phyloP scores from a whole-genome alignment of 202 grass and related monocot species.

The Dendrocalamus latiflorus region DNA sequence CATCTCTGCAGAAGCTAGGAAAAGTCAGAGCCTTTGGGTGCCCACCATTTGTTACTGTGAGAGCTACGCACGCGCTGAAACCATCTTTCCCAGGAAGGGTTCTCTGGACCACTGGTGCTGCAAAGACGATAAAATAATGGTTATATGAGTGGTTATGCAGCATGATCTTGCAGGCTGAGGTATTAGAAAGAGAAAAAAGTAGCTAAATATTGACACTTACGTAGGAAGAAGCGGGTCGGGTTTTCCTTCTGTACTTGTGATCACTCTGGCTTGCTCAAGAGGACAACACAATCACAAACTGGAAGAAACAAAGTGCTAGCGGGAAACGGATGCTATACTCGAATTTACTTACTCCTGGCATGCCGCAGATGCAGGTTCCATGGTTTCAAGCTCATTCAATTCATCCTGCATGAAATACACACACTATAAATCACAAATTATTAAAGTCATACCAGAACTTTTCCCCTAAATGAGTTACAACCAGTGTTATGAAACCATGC shows the following conservation, averaged over 20 bases:
- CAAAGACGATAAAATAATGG: too few relatives aligned
- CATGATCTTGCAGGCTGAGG: not conserved
- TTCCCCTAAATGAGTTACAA: not conserved
- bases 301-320: not conserved
- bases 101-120: too few relatives aligned
- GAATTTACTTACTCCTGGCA: slow-evolving; percentile 75
- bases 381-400: slow-evolving; percentile 74
- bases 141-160: too few relatives aligned
- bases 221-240: too few relatives aligned
- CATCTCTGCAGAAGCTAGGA: too few relatives aligned
- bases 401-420: slow-evolving; percentile 53
- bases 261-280: too few relatives aligned
- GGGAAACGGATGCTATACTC: slow-evolving; percentile 11
- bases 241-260: too few relatives aligned
- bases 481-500: not conserved
- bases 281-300: not conserved
- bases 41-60: slow-evolving; percentile 71
- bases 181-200: not conserved
- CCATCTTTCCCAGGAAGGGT: too few relatives aligned
- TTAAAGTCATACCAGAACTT: not conserved
- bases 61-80: slow-evolving; percentile 86
- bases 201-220: too few relatives aligned
- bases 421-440: not conserved
- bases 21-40: too few relatives aligned
- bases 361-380: slow-evolving; percentile 69